A percentile compares a stretch with the other conserved stretches of the same genome.
Evolutionary conservation across 1,284 basidiomycete genomes (phyloP).

Genomic region (Anthracocystis setariae): DNA sequence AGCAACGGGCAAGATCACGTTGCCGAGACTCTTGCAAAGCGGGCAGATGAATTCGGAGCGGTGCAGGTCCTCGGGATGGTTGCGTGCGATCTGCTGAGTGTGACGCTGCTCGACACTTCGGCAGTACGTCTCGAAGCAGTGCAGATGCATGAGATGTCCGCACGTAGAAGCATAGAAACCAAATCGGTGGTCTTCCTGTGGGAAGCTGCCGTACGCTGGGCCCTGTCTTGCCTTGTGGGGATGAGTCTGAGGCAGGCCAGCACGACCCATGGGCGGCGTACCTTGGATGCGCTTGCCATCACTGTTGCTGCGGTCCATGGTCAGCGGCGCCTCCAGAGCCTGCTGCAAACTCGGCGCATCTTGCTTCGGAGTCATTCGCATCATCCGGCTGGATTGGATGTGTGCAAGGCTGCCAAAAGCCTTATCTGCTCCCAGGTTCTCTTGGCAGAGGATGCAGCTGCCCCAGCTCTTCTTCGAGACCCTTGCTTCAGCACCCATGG

Average conservation of each 20-base stretch:
- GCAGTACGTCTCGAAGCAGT: constrained; percentile 92
- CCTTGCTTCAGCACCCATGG: constrained; percentile 17
- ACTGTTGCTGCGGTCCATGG: constrained; percentile 57
- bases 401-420: constrained; percentile 90
- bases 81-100: constrained; percentile 86
- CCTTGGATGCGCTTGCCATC: constrained; percentile 53
- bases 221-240: constrained; percentile 15
- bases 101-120: constrained; percentile 87
- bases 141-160: constrained; percentile 96
- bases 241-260: constrained; percentile 11
- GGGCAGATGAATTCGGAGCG: constrained; percentile 96
- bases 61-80: constrained; percentile 91
- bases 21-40: constrained; percentile 96
- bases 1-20: constrained; percentile 86
- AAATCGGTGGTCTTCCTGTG: constrained; percentile 55
- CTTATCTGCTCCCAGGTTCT: constrained; percentile 79
- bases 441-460: constrained; percentile 97
- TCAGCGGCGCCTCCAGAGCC: constrained; percentile 73
- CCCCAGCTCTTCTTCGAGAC: constrained; percentile 70
- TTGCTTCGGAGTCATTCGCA: constrained; percentile 82
- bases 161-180: constrained; percentile 90
- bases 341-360: constrained; percentile 76
- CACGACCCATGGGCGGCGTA: constrained; percentile 28
- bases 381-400: constrained; percentile 85
- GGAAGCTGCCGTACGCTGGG: constrained; percentile 68